Percentiles rank a stretch among this genome's conserved stretches.
These are phyloP conservation scores for Amesomyces nigricolor DNA, from an alignment of 2,329 filamentous ascomycete genomes.

Conservation along the genomic window DNA sequence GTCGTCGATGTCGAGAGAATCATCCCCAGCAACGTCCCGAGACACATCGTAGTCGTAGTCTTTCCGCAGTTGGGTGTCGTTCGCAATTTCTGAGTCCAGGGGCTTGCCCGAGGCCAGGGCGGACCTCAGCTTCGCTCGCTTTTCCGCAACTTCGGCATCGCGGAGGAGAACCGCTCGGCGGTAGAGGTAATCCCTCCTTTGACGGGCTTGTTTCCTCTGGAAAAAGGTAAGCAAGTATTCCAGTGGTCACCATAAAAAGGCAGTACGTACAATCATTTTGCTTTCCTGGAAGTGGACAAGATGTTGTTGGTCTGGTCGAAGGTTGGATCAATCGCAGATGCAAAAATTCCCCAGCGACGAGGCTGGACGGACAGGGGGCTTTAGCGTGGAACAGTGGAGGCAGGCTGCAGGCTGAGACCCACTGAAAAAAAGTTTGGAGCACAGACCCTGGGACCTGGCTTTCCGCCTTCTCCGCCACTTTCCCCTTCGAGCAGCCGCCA, in stretches of 20 bases:
- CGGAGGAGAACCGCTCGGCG: slow-evolving; percentile 78
- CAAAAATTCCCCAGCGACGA: slow-evolving; percentile 14
- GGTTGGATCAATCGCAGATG: background rate
- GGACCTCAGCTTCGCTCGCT: slow-evolving; percentile 77
- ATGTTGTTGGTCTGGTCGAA: background rate
- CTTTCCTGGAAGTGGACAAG: background rate
- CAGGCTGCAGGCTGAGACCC: slow-evolving; percentile 3
- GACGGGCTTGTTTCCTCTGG: slow-evolving; percentile 66
- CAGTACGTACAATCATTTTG: slow-evolving; percentile 27
- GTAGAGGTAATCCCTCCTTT: slow-evolving; percentile 85
- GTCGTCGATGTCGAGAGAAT: slow-evolving; percentile 72
- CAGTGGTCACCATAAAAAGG: no score
- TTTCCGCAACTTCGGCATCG: slow-evolving; percentile 89
- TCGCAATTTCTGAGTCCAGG: slow-evolving; percentile 72
- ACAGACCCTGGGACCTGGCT: slow-evolving; percentile 4
- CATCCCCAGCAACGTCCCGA: slow-evolving; percentile 59
- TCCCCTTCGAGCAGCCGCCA: slow-evolving; percentile 15
- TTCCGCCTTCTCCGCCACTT: slow-evolving; percentile 20
- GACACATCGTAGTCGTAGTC: slow-evolving; percentile 95
- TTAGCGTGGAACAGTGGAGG: slow-evolving; percentile 5
- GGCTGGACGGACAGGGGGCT: slow-evolving; percentile 9
- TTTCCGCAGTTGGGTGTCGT: slow-evolving; percentile 76
- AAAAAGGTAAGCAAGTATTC: slow-evolving; percentile 17
- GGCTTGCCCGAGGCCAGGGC: slow-evolving; percentile 87
- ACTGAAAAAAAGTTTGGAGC: slow-evolving; percentile 12